phyloP scores from a whole-genome alignment of 1,139 yeast species.

The Saccharomyces hybrid region DNA sequence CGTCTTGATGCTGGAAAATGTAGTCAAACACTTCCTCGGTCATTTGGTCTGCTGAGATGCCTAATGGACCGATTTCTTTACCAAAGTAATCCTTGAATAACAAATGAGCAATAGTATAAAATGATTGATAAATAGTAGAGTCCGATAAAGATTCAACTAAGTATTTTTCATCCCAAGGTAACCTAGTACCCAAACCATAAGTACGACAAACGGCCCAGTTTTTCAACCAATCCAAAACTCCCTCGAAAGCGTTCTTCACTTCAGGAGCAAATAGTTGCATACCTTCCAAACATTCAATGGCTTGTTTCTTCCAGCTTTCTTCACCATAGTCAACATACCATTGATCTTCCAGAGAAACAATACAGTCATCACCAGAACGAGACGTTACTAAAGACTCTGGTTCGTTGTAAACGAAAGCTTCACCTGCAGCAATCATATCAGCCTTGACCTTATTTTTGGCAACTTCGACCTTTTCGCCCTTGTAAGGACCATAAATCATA shows the following conservation, averaged over 20 bases:
- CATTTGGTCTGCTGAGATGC: constrained; percentile 74
- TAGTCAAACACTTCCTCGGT: constrained; percentile 92
- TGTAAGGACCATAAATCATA: constrained; percentile 71
- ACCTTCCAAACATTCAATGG: constrained; percentile 66
- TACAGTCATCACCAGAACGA: constrained; percentile 94
- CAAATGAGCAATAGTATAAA: constrained; percentile 83
- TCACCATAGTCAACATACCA: constrained; percentile 99
- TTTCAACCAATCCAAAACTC: constrained; percentile 91
- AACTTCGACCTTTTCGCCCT: constrained; percentile 81
- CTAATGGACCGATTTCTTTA: constrained; percentile 58
- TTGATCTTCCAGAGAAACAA: constrained; percentile 95
- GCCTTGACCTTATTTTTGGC: constrained; percentile 85
- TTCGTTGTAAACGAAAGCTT: constrained; percentile 86
- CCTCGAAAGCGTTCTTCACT: constrained; percentile 87
- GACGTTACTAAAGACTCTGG: constrained; percentile 88
- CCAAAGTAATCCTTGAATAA: constrained; percentile 87
- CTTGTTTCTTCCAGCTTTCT: constrained; percentile 78
- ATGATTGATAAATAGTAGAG: constrained; percentile 93
- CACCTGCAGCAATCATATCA: constrained; percentile 68
- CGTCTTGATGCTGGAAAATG: constrained; percentile 69
- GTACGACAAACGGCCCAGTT: constrained; percentile 98
- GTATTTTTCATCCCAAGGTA: constrained; percentile 96
- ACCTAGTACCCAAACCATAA: constrained; percentile 88
- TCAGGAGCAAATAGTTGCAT: constrained; percentile 81
- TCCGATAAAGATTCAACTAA: constrained; percentile 93